Conservation (phyloP, 768 basidiomycete genomes). For the Leccinum arenicola region DNA sequence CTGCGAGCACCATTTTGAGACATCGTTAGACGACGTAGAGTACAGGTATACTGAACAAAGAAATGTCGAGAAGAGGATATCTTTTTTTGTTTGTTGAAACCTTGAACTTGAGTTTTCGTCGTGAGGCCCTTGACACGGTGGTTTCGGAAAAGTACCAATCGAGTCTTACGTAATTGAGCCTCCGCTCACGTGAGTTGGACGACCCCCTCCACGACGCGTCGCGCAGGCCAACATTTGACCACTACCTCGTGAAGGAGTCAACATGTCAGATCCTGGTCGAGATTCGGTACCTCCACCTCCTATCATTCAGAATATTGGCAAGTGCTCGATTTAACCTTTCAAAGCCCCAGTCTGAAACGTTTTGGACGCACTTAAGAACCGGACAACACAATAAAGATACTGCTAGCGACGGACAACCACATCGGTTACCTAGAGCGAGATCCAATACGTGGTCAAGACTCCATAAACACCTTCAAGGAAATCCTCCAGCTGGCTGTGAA, state of each 20-base stretch:
- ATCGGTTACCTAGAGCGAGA: constrained; percentile 95
- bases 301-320: constrained; percentile 39
- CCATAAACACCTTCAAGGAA: constrained; percentile 93
- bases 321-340: constrained; percentile 18
- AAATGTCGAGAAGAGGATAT: no score
- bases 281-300: constrained; percentile 32
- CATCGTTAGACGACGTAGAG: no score
- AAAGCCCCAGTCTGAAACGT: constrained; percentile 1
- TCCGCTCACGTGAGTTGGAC: no score
- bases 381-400: constrained; percentile 72
- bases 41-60: no score
- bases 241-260: not conserved
- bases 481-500: constrained; percentile 90
- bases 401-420: constrained; percentile 95
- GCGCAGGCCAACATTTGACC: not conserved
- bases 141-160: no score
- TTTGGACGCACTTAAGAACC: constrained; percentile 37
- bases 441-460: constrained; percentile 91
- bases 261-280: constrained; percentile 27
- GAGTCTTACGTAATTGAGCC: no score
- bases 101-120: no score
- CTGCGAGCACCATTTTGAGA: no score
- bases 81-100: no score
- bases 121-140: no score
- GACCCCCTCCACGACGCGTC: no score